Conservation (phyloP, 208 protist genomes). For the Trypanosoma grayi region DNA sequence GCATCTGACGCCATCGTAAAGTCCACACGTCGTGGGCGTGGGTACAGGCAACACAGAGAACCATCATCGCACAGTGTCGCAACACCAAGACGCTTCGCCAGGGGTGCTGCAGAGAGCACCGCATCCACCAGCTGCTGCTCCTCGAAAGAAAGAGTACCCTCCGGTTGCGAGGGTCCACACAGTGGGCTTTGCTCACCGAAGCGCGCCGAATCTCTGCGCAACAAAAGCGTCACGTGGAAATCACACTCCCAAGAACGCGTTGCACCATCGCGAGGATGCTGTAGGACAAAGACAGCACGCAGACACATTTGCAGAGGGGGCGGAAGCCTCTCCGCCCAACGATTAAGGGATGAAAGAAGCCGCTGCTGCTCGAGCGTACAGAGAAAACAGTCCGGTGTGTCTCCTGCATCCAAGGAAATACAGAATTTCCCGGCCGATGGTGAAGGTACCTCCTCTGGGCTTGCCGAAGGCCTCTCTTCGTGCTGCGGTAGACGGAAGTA, state of each 20-base stretch:
- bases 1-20: neutral
- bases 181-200: slow-evolving; percentile 61
- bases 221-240: slow-evolving; percentile 46
- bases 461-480: neutral
- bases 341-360: slow-evolving; percentile 42
- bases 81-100: slow-evolving; percentile 47
- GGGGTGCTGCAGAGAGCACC: slow-evolving; percentile 48
- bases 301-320: slow-evolving; percentile 36
- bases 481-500: slow-evolving; percentile 19
- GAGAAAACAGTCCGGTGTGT: slow-evolving; percentile 39
- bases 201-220: slow-evolving; percentile 35
- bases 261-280: slow-evolving; percentile 20
- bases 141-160: slow-evolving; percentile 44
- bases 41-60: slow-evolving; percentile 15
- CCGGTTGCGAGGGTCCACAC: slow-evolving; percentile 56
- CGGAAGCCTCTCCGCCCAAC: slow-evolving; percentile 55
- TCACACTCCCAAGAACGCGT: slow-evolving; percentile 23
- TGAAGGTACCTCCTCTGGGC: neutral
- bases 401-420: slow-evolving; percentile 6
- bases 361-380: slow-evolving; percentile 79
- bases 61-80: slow-evolving; percentile 32
- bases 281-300: slow-evolving; percentile 46
- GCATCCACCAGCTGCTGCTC: slow-evolving; percentile 73
- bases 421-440: slow-evolving; percentile 17
- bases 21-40: slow-evolving; percentile 8